A percentile compares a stretch with the other conserved stretches of the same genome.
These are phyloP conservation scores for Aureobasidium mangrovei DNA, from an alignment of 2,329 filamentous ascomycete genomes.

Conservation along the genomic window DNA sequence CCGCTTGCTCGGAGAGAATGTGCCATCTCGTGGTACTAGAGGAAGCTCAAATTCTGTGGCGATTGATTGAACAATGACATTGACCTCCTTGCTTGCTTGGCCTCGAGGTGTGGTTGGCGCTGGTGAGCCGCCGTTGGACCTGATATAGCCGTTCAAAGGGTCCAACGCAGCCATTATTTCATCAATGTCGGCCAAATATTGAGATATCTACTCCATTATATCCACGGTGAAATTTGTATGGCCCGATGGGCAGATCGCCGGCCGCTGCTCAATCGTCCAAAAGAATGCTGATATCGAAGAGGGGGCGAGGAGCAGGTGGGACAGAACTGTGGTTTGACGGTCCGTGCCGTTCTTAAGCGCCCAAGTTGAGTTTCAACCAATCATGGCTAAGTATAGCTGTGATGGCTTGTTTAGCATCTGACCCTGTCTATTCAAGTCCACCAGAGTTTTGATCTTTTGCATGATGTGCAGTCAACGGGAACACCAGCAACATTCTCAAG, in stretches of 20 bases:
- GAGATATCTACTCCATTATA: no score
- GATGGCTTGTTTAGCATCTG: not conserved
- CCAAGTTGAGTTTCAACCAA: not conserved
- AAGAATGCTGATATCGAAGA: not conserved
- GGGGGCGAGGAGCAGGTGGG: not conserved
- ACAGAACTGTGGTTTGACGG: not conserved
- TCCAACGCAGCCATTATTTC: not conserved
- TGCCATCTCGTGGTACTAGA: not conserved
- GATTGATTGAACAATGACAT: slow-evolving; percentile 8
- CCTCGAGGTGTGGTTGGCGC: slow-evolving; percentile 11
- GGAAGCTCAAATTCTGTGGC: slow-evolving; percentile 8
- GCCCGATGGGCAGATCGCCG: not conserved
- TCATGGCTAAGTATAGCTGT: not conserved
- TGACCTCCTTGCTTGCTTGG: slow-evolving; percentile 15
- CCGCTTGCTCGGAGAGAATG: slow-evolving; percentile 11
- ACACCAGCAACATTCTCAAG: no score
- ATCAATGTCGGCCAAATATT: no score
- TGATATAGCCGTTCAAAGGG: not conserved
- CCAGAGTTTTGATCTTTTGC: no score
- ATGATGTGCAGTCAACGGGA: no score
- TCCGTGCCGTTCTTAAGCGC: slow-evolving; percentile 2
- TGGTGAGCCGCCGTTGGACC: slow-evolving; percentile 5
- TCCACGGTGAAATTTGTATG: no score
- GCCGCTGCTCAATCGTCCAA: not conserved
- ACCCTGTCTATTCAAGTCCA: not conserved